Evolutionary conservation across 1,284 basidiomycete genomes (phyloP).

Genomic region (Prillingera fragicola): DNA sequence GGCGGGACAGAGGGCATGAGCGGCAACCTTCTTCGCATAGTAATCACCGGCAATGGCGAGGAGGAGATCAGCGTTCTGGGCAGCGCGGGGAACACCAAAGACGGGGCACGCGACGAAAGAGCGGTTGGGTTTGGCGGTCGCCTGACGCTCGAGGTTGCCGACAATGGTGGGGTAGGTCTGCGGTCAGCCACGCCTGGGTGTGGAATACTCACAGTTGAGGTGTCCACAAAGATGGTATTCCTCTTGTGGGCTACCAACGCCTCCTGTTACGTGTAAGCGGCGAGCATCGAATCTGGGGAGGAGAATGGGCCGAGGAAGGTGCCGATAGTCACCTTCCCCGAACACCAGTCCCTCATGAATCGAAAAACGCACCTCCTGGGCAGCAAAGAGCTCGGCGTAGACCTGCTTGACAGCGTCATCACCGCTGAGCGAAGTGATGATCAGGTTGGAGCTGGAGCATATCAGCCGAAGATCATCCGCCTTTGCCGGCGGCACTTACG

Average conservation of each 20-base stretch:
- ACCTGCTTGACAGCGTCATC: conserved; percentile 69
- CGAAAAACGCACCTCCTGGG: conserved; percentile 53
- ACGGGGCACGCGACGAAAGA: conserved; percentile 73
- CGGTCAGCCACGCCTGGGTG: background rate
- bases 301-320: too few relatives aligned
- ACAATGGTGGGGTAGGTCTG: conserved; percentile 67
- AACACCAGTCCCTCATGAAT: too few relatives aligned
- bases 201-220: conserved; percentile 59
- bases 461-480: background rate
- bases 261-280: too few relatives aligned
- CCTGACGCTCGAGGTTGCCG: conserved; percentile 67
- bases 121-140: conserved; percentile 59
- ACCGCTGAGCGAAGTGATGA: conserved; percentile 68
- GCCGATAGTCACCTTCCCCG: background rate
- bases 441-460: conserved; percentile 61
- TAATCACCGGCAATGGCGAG: conserved; percentile 78
- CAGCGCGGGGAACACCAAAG: conserved; percentile 63
- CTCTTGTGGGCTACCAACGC: too few relatives aligned
- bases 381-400: conserved; percentile 60
- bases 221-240: conserved; percentile 72
- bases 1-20: conserved; percentile 64
- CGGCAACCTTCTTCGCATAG: conserved; percentile 72
- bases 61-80: conserved; percentile 64
- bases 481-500: conserved; percentile 23
- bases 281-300: too few relatives aligned